Evolutionary conservation across 2,329 filamentous ascomycete species (phyloP), one percentile per base, ranked within the genome.

Genomic region (Colletotrichum sp.): DNA sequence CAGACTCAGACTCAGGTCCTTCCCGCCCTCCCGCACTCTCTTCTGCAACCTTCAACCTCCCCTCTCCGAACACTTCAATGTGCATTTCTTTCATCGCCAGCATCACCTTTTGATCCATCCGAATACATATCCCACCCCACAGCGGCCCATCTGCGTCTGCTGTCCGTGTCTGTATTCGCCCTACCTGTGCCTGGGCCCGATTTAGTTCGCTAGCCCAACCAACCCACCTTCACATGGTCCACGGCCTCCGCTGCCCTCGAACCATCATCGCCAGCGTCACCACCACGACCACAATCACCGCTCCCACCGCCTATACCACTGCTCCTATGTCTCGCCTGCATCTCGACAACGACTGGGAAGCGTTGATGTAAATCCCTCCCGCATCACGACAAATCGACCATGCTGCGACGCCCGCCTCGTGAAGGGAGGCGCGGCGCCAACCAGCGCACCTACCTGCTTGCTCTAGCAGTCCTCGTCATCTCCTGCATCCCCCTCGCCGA

Each of bases 331-430:
- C 76, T 77, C 73, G 74, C 67, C 74, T 77, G 75, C 62, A 67
- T 16, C 52, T 36, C 55, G 27, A 67, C 30, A 44, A 34, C 49
- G 59, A 67, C 32, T 66, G 72, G 75, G 75, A 75, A 77, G 62
- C 72, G 66, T 77, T 70, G 72, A 77, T 77, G 75, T 77, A 71
- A 76, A 68, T 71, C 75, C 66, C 62, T 77, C 57, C 75, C 72
- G 25, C 64, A 55, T 22, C n/a, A 57, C 49, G 34, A 70, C 25
- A 34, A 22, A 59, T 5, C 52, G 49, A 71, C 81, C 77, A 94
- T 93, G 91, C 87, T 90, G 88, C 92, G 90, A 90, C 91, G 91
- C 88, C 91, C 91, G 84, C 89, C 89, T 81, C 90, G 89, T 86
- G 89, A 90, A 85, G 89, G 87, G 82, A 86, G 87, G 86, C 85